Percentiles rank a stretch among this genome's conserved stretches.
Evolutionary conservation across 176 grass and related monocot genomes (phyloP).

Genomic region (Avena sativa): DNA sequence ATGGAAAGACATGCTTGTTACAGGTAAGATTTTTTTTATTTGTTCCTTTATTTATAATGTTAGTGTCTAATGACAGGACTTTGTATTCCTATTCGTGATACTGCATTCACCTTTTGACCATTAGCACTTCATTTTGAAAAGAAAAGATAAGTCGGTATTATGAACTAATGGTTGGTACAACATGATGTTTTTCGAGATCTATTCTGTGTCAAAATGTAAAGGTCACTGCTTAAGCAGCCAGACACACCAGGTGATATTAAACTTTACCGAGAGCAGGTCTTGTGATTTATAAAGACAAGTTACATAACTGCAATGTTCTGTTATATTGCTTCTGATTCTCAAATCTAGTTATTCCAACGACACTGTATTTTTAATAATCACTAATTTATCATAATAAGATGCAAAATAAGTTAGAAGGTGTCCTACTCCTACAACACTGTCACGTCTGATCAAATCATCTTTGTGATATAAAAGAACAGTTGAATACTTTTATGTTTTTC

Average conservation of each 20-base stretch:
- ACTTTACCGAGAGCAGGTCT: neutral
- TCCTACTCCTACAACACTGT: neutral
- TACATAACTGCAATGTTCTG: neutral
- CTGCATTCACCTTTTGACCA: neutral
- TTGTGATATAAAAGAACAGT: conserved; percentile 18
- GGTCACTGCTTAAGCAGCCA: too few species aligned
- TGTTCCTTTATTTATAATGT: conserved; percentile 3
- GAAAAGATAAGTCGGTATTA: conserved; percentile 16
- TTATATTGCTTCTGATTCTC: conserved; percentile 2
- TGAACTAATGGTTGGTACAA: conserved; percentile 7
- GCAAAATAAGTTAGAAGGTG: neutral
- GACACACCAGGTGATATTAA: neutral
- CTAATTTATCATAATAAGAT: conserved; percentile 9
- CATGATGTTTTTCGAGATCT: conserved; percentile 8
- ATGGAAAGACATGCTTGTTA: conserved; percentile 93
- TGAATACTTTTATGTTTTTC: conserved; percentile 7
- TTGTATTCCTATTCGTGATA: neutral
- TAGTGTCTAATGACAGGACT: neutral
- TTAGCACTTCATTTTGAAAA: conserved; percentile 23
- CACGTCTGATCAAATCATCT: neutral
- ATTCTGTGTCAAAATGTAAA: neutral
- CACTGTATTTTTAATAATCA: conserved; percentile 14
- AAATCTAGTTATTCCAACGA: neutral
- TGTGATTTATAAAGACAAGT: neutral
- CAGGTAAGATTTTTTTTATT: conserved; percentile 56